A percentile compares a stretch with the other conserved stretches of the same genome.
These are phyloP conservation scores for Capsella bursapastoris DNA, from an alignment of 345 rosid species.

Conservation along the genomic window DNA sequence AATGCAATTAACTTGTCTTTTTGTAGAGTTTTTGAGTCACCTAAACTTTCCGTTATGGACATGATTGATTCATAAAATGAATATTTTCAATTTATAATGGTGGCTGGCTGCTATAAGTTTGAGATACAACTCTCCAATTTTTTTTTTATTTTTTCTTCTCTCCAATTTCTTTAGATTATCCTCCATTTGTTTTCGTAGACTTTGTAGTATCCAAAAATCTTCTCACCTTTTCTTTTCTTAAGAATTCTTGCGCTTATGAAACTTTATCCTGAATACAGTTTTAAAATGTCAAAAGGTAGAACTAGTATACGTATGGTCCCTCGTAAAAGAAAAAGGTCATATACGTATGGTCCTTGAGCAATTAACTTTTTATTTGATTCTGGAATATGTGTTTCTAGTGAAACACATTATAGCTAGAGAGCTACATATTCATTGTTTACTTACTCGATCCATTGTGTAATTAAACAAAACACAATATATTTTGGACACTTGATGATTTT, in stretches of 20 bases:
- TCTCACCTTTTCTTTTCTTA: background rate
- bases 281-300: constrained; percentile 13
- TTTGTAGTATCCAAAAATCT: constrained; percentile 7
- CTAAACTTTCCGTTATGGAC: constrained; percentile 23
- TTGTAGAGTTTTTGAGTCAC: constrained; percentile 31
- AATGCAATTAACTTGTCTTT: constrained; percentile 29
- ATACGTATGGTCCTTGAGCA: constrained; percentile 18
- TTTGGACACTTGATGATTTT: background rate
- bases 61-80: constrained; percentile 22
- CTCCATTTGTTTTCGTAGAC: constrained; percentile 24
- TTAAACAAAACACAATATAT: background rate
- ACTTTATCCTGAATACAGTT: background rate
- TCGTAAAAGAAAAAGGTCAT: constrained; percentile 24
- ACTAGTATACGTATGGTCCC: constrained; percentile 32
- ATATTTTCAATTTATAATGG: constrained; percentile 8
- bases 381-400: constrained; percentile 35
- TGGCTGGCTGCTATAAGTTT: constrained; percentile 27
- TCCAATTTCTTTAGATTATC: constrained; percentile 38
- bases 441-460: constrained; percentile 15
- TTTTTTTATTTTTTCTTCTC: background rate
- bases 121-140: constrained; percentile 27
- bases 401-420: constrained; percentile 12
- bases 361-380: constrained; percentile 37
- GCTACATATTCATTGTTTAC: constrained; percentile 2
- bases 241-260: constrained; percentile 21